A percentile compares a stretch with the other conserved stretches of the same genome.
Evolutionary conservation across 345 rosid genomes (phyloP).

Genomic region (Noccaea caerulescens): DNA sequence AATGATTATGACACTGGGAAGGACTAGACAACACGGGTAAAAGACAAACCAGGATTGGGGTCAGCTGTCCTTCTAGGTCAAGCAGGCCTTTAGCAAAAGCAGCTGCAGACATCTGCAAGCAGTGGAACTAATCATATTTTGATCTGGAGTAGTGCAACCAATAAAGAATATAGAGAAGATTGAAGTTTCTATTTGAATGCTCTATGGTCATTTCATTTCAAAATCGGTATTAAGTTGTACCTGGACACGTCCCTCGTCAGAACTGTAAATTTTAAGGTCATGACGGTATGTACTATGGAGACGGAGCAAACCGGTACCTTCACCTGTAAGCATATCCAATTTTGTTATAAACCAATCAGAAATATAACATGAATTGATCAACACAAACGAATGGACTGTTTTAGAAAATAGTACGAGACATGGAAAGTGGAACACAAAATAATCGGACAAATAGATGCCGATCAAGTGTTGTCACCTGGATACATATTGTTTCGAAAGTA

Average conservation of each 20-base stretch:
- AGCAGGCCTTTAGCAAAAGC: constrained; percentile 99
- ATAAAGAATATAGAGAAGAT: constrained; percentile 18
- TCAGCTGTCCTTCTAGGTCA: constrained; percentile 97
- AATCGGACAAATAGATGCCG: constrained; percentile 22
- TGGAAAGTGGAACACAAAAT: constrained; percentile 15
- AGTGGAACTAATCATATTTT: constrained; percentile 24
- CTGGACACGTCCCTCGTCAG: constrained; percentile 99
- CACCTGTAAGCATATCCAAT: constrained; percentile 60
- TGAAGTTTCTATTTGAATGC: constrained; percentile 19
- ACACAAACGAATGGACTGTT: constrained; percentile 24
- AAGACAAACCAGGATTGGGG: constrained; percentile 89
- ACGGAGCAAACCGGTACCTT: constrained; percentile 98
- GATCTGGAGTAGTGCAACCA: constrained; percentile 7
- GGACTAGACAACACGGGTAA: constrained; percentile 12
- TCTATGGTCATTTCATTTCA: constrained; percentile 8
- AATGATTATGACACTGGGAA: constrained; percentile 20
- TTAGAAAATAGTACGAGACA: constrained; percentile 14
- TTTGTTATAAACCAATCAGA: constrained; percentile 18
- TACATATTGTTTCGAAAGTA: constrained; percentile 96
- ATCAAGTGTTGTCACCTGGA: constrained; percentile 67
- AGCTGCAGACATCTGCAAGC: constrained; percentile 97
- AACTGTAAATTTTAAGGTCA: constrained; percentile 98
- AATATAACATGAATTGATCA: neutral
- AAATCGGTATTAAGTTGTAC: constrained; percentile 46
- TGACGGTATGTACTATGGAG: constrained; percentile 99